phyloP scores from a whole-genome alignment of 1,284 basidiomycete species.

The Leccinum variabile region DNA sequence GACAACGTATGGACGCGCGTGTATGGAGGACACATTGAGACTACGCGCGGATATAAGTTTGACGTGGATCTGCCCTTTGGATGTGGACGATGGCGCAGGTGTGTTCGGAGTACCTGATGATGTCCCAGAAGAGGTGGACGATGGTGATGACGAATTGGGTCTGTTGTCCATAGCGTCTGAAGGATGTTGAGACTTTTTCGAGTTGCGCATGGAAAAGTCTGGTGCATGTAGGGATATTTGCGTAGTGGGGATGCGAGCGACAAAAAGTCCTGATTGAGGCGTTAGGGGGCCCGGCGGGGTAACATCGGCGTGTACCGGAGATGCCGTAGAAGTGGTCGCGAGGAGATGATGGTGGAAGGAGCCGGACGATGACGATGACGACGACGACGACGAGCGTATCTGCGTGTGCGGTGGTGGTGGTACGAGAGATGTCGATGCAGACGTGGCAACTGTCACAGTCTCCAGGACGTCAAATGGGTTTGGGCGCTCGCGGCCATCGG shows the following conservation, averaged over 20 bases:
- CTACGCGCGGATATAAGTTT: constrained; percentile 92
- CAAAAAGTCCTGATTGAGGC: constrained; percentile 44
- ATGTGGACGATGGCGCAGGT: constrained; percentile 41
- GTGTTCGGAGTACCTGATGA: constrained; percentile 33
- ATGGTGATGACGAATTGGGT: constrained; percentile 41
- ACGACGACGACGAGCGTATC: constrained; percentile 10
- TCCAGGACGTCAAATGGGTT: constrained; percentile 68
- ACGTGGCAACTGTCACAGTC: constrained; percentile 27
- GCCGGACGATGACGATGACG: constrained; percentile 2
- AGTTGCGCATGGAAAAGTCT: constrained; percentile 68
- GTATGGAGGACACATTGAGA: constrained; percentile 71
- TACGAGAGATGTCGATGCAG: constrained; percentile 31
- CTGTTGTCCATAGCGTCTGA: constrained; percentile 38
- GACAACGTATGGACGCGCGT: constrained; percentile 89
- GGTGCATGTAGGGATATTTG: constrained; percentile 79
- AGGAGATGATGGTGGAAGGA: constrained; percentile 43
- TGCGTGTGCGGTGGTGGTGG: constrained; percentile 5
- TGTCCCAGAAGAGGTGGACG: constrained; percentile 41
- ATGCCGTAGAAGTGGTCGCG: constrained; percentile 28
- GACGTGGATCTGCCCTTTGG: constrained; percentile 87
- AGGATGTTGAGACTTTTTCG: constrained; percentile 39
- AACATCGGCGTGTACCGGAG: constrained; percentile 33
- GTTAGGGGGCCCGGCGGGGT: constrained; percentile 39
- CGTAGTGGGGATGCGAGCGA: constrained; percentile 66
- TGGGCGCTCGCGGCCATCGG: constrained; percentile 50